Percentiles rank a stretch among this genome's conserved stretches.
Conservation (phyloP, 106 monocot genomes). For the Hemerocallis citrina region DNA sequence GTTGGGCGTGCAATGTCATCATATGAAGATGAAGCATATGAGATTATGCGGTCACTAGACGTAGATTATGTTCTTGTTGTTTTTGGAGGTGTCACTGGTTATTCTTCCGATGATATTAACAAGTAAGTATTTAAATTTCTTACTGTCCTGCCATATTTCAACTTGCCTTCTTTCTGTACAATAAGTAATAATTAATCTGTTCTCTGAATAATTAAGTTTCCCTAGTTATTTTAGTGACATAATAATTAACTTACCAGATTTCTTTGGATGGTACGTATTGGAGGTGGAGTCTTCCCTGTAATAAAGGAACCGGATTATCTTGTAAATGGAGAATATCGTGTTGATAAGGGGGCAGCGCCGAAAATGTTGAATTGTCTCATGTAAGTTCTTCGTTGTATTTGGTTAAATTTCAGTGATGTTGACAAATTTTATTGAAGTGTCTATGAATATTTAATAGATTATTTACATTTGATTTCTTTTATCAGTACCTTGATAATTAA, state of each 20-base stretch:
- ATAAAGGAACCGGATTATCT: conserved; percentile 87
- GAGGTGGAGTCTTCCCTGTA: conserved; percentile 78
- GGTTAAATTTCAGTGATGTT: conserved; percentile 7
- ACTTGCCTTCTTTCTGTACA: background rate
- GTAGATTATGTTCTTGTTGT: conserved; percentile 83
- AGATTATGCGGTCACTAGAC: conserved; percentile 67
- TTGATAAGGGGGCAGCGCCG: conserved; percentile 77
- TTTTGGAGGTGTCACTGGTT: conserved; percentile 74
- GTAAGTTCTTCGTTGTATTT: conserved; percentile 26
- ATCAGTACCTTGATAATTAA: too few species aligned
- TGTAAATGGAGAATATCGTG: conserved; percentile 76
- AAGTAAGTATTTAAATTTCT: conserved; percentile 29
- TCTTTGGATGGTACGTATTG: conserved; percentile 86
- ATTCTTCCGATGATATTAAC: conserved; percentile 86
- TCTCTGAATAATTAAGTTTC: background rate
- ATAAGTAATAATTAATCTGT: background rate
- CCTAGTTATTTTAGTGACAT: background rate
- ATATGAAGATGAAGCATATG: conserved; percentile 74
- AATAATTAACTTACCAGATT: conserved; percentile 29
- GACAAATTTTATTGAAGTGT: too few species aligned
- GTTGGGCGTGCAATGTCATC: conserved; percentile 80
- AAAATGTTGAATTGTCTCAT: conserved; percentile 85
- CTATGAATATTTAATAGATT: too few species aligned
- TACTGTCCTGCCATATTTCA: background rate
- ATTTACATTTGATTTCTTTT: too few species aligned